Percentiles rank a stretch among this genome's conserved stretches.
These are phyloP conservation scores for Silene noctiflora DNA, from an alignment of 179 eudicot species.

Conservation along the genomic window DNA sequence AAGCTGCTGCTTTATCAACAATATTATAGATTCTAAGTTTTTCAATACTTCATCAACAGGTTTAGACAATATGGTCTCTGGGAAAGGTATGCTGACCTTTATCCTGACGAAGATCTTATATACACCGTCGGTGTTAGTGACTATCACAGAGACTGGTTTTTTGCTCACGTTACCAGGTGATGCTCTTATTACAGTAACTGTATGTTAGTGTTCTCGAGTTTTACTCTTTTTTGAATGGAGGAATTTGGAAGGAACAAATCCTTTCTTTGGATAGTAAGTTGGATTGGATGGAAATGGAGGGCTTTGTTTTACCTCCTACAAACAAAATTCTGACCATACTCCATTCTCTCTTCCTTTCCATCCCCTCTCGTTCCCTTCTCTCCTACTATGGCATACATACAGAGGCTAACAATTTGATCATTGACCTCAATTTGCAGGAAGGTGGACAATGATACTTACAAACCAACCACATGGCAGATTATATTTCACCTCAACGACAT, in stretches of 20 bases:
- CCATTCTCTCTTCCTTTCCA: not conserved
- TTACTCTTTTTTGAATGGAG: too few relatives aligned
- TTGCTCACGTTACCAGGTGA: conserved; percentile 85
- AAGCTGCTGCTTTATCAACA: not conserved
- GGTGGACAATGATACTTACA: conserved; percentile 33
- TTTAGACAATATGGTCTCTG: conserved; percentile 83
- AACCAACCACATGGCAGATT: conserved; percentile 57
- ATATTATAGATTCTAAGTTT: not conserved
- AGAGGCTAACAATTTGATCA: not conserved
- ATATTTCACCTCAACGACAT: conserved; percentile 38
- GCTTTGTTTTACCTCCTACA: too few relatives aligned
- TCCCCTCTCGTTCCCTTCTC: not conserved
- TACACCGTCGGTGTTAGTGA: conserved; percentile 54
- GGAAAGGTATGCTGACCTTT: conserved; percentile 76
- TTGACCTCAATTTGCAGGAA: conserved; percentile 24
- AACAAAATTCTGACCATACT: too few relatives aligned
- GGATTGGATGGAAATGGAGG: too few relatives aligned
- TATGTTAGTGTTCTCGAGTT: not conserved
- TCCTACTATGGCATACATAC: not conserved
- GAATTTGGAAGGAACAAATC: too few relatives aligned
- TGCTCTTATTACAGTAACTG: not conserved
- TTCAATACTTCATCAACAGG: conserved; percentile 33
- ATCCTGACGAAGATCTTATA: conserved; percentile 60
- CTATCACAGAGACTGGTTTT: conserved; percentile 72
- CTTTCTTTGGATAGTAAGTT: too few relatives aligned